Evolutionary conservation across 1,139 yeast species (phyloP), one percentile per base, ranked within the genome.

Genomic region (Magnusiomyces ingens): DNA sequence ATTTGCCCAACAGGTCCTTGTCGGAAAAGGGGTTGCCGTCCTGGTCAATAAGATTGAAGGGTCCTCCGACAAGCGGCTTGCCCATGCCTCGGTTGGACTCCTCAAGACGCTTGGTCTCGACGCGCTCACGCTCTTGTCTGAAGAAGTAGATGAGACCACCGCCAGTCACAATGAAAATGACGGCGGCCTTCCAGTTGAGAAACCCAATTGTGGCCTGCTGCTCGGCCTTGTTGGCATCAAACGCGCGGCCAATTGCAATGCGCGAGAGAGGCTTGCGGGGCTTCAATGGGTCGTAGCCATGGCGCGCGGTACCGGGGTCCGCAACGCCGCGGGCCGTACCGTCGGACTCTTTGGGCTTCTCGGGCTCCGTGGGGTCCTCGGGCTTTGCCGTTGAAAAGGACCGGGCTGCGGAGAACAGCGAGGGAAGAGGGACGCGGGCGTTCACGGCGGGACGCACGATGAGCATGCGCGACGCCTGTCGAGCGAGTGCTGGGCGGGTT

Each of bases 21-120:
- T 89, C 81, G 1, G 97, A 87, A 67, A 91, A 93, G 18, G 69
- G 71, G 22, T 84, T 72, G 43, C 91, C 90, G 50, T 90, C 72
- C 43, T 80, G 78, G 65, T 90, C 96, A 3, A 78, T 68, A 58
- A 93, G 73, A 52, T 75, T 74, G 69, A 93, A 93, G 5, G 90
- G 84, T 0, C 99, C 99, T 18, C 99, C 99, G 55, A 93, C 86
- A 50, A 87, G 75, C 2, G 99, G 97, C 67, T 84, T 89, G 17
- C 99, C 99, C 62, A 85, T 78, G 17, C 95, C 93, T 68, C 91
- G 78, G 65, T 87, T 89, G 48, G 85, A 80, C 62, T 89, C 96
- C 29, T 89, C 93, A 64, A 85, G 88, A 60, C 81, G 63, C 65
- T 88, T 87, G 42, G 82, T 73, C 59, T 83, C 80, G 50, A 90